phyloP scores from a whole-genome alignment of 2,329 filamentous ascomycete genomes.

The Nemania sp. region DNA sequence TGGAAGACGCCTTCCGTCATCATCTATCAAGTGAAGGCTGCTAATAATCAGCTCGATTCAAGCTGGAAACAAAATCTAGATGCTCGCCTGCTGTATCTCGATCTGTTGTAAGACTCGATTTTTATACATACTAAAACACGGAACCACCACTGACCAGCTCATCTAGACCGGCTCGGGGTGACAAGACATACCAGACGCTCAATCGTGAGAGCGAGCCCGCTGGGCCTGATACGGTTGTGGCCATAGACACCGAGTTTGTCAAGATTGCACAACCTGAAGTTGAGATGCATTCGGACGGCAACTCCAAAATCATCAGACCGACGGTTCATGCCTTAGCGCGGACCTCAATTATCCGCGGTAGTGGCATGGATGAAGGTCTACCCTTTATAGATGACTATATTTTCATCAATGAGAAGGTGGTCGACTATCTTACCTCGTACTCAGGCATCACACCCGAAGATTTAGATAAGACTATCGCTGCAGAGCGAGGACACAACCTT shows the following conservation, averaged over 20 bases:
- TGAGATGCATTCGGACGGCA: slow-evolving; percentile 92
- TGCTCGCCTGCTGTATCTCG: slow-evolving; percentile 79
- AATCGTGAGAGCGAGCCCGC: slow-evolving; percentile 65
- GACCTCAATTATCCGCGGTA: slow-evolving; percentile 84
- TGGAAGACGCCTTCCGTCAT: slow-evolving; percentile 95
- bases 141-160: slow-evolving; percentile 31
- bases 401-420: slow-evolving; percentile 82
- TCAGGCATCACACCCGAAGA: slow-evolving; percentile 89
- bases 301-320: slow-evolving; percentile 87
- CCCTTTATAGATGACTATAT: slow-evolving; percentile 99
- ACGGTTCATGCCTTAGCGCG: slow-evolving; percentile 90
- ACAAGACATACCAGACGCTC: slow-evolving; percentile 64
- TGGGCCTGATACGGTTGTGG: slow-evolving; percentile 73
- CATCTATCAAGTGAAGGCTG: slow-evolving; percentile 79
- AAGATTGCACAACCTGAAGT: slow-evolving; percentile 91
- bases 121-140: neutral
- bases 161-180: slow-evolving; percentile 46
- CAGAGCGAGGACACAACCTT: slow-evolving; percentile 73
- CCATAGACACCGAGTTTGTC: slow-evolving; percentile 96
- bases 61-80: slow-evolving; percentile 86
- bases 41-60: slow-evolving; percentile 80
- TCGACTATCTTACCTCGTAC: slow-evolving; percentile 93
- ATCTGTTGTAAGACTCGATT: slow-evolving; percentile 53
- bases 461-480: slow-evolving; percentile 67
- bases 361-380: slow-evolving; percentile 74